A percentile compares a stretch with the other conserved stretches of the same genome.
These are phyloP conservation scores for Candida patagonica DNA, from an alignment of 805 yeast genomes.

Conservation along the genomic window DNA sequence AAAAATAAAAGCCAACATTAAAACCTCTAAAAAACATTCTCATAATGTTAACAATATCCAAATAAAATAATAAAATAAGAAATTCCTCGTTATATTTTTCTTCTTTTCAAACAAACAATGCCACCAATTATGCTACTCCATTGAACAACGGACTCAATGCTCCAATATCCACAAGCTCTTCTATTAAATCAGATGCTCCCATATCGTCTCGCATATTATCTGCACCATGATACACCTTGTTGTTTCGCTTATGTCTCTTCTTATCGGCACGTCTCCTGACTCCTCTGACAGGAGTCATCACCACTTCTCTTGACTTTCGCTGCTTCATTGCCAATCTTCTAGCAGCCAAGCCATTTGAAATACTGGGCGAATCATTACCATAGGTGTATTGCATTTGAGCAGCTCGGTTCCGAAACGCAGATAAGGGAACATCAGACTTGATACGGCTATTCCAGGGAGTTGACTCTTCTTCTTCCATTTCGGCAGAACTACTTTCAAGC, in stretches of 20 bases:
- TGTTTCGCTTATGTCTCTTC: conserved; percentile 11
- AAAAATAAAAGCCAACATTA: not conserved
- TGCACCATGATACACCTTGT: conserved; percentile 7
- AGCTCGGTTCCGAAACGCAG: conserved; percentile 84
- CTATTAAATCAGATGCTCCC: conserved; percentile 23
- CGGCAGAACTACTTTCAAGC: conserved; percentile 46
- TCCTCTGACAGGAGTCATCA: conserved; percentile 24
- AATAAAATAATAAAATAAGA: too few species aligned
- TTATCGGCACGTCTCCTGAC: conserved; percentile 14
- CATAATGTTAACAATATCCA: too few species aligned
- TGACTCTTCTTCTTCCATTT: conserved; percentile 19
- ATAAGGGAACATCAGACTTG: conserved; percentile 60
- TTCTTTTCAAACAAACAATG: too few species aligned
- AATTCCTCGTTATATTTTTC: too few species aligned
- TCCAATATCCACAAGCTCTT: conserved; percentile 28
- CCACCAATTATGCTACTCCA: conserved; percentile 14
- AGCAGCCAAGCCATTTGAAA: too few species aligned
- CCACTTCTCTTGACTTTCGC: conserved; percentile 17
- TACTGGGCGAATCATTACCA: too few species aligned
- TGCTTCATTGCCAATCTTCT: conserved; percentile 2
- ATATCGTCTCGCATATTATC: conserved; percentile 8
- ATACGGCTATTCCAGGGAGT: conserved; percentile 25
- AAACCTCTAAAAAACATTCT: too few species aligned
- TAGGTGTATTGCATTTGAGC: conserved; percentile 19
- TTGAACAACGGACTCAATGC: conserved; percentile 28